Evolutionary conservation across 495 filamentous ascomycete species (phyloP).

Genomic region (Penicillium goetzii): DNA sequence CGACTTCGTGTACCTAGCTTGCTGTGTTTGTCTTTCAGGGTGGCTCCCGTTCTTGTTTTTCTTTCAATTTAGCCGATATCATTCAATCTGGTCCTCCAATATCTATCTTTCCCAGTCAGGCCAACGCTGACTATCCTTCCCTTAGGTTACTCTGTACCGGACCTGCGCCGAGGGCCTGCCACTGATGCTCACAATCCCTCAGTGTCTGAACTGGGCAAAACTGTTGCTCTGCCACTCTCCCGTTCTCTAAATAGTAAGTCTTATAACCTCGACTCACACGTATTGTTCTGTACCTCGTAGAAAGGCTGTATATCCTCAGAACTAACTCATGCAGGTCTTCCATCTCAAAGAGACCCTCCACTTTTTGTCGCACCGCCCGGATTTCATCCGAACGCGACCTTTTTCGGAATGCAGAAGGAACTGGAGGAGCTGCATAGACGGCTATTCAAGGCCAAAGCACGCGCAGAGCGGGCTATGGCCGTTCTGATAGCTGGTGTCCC

Average conservation of each 20-base stretch:
- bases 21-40: slow-evolving; percentile 13
- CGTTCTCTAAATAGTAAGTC: slow-evolving; percentile 15
- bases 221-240: slow-evolving; percentile 28
- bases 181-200: slow-evolving; percentile 34
- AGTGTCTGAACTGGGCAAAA: slow-evolving; percentile 30
- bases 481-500: slow-evolving; percentile 74
- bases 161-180: slow-evolving; percentile 23
- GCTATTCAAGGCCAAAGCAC: slow-evolving; percentile 64
- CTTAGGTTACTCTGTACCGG: slow-evolving; percentile 30
- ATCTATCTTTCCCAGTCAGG: slow-evolving; percentile 31
- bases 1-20: slow-evolving; percentile 26
- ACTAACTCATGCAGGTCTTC: background rate
- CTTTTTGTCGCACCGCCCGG: slow-evolving; percentile 72
- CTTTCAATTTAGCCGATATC: slow-evolving; percentile 30
- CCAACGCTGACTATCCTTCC: slow-evolving; percentile 36
- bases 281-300: background rate
- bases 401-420: slow-evolving; percentile 74
- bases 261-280: background rate
- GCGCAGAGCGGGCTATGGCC: slow-evolving; percentile 64
- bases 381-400: slow-evolving; percentile 77
- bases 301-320: background rate
- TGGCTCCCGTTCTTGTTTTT: slow-evolving; percentile 28
- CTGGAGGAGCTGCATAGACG: slow-evolving; percentile 68
- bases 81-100: slow-evolving; percentile 15
- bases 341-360: slow-evolving; percentile 25